phyloP scores from a whole-genome alignment of 805 yeast genomes.

The Saccharomyces mikatae region DNA sequence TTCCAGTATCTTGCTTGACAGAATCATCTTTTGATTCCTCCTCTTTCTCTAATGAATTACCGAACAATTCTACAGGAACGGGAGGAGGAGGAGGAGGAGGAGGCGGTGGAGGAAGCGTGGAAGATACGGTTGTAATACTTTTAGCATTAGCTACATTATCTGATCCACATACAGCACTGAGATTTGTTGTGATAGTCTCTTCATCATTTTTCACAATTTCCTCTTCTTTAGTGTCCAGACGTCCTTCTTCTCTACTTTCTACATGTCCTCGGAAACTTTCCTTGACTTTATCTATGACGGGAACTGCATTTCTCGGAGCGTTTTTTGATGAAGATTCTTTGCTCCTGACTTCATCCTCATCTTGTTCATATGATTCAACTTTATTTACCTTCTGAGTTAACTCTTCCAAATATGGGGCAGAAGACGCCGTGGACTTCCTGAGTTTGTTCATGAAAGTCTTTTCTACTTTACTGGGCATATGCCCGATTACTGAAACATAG shows the following conservation, averaged over 20 bases:
- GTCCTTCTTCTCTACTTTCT: background rate
- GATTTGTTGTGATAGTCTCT: background rate
- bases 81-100: slow-evolving; percentile 9
- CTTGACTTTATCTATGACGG: background rate
- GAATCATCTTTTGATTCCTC: background rate
- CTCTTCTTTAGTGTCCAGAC: background rate
- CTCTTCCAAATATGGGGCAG: slow-evolving; percentile 23
- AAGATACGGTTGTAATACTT: background rate
- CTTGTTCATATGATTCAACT: background rate
- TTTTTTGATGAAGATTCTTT: background rate
- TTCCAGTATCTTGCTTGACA: slow-evolving; percentile 7
- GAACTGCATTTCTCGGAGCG: background rate
- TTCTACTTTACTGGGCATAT: slow-evolving; percentile 4
- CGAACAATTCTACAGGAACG: background rate
- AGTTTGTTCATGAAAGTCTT: slow-evolving; percentile 26
- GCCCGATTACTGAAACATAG: background rate
- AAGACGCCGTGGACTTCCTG: slow-evolving; percentile 16
- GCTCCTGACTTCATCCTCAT: background rate
- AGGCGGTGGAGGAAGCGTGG: slow-evolving; percentile 1
- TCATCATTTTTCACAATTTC: too few relatives aligned
- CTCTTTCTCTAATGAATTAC: background rate
- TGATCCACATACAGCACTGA: background rate
- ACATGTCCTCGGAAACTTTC: background rate
- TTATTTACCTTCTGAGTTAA: slow-evolving; percentile 15
- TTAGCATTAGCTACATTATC: slow-evolving; percentile 1